phyloP scores from a whole-genome alignment of 495 filamentous ascomycete genomes.

The Aspergillus avenaceus region DNA sequence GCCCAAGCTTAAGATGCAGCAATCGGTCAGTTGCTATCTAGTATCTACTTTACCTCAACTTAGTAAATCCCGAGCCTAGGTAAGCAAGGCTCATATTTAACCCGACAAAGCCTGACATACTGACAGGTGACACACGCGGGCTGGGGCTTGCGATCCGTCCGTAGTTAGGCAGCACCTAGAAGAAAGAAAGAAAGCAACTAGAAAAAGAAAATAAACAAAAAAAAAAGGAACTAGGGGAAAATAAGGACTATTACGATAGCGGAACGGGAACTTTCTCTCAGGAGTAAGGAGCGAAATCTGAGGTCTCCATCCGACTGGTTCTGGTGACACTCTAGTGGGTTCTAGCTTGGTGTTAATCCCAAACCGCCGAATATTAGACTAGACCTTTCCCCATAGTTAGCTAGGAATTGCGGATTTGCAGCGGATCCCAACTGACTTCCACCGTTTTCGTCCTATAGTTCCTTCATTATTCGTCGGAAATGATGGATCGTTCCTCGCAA shows the following conservation, averaged over 20 bases:
- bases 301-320: conserved; percentile 20
- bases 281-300: conserved; percentile 10
- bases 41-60: neutral
- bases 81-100: conserved; percentile 1
- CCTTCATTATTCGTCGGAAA: conserved; percentile 3
- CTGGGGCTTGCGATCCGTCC: neutral
- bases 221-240: neutral
- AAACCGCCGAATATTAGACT: conserved; percentile 11
- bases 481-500: conserved; percentile 2
- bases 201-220: neutral
- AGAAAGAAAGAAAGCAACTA: neutral
- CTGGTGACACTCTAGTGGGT: conserved; percentile 24
- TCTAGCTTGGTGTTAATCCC: conserved; percentile 22
- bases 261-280: neutral
- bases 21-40: neutral
- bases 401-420: conserved; percentile 1
- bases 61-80: neutral
- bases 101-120: neutral
- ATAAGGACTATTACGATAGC: neutral
- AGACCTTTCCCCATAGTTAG: conserved; percentile 11
- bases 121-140: conserved; percentile 9
- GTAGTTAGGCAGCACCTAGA: neutral
- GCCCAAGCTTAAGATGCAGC: neutral
- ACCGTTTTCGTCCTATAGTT: neutral
- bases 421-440: conserved; percentile 1